These are phyloP conservation scores for Coffea eugenioides DNA, from an alignment of 257 asterid species.

Conservation along the genomic window DNA sequence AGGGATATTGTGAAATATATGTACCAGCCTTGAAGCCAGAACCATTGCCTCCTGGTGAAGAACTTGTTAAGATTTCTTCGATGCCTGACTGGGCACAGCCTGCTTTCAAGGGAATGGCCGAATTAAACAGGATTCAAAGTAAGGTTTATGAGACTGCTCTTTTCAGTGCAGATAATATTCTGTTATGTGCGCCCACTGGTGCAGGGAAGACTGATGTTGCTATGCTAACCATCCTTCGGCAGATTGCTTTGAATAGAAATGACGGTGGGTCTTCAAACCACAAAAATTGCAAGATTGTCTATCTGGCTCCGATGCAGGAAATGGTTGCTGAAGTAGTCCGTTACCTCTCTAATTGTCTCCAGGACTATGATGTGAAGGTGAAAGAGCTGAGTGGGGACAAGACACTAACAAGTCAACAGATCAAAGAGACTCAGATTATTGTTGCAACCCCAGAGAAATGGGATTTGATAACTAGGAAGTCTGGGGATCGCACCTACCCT, in stretches of 20 bases:
- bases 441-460: conserved; percentile 50
- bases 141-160: conserved; percentile 46
- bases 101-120: conserved; percentile 41
- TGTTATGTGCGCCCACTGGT: conserved; percentile 50
- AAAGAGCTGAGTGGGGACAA: conserved; percentile 48
- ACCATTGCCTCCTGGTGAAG: conserved; percentile 32
- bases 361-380: conserved; percentile 38
- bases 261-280: conserved; percentile 33
- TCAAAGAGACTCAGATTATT: conserved; percentile 47
- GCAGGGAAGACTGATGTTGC: conserved; percentile 52
- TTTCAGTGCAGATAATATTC: conserved; percentile 35
- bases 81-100: conserved; percentile 49
- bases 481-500: conserved; percentile 48
- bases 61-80: conserved; percentile 31
- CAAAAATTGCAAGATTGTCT: conserved; percentile 38
- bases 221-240: conserved; percentile 44
- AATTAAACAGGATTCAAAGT: conserved; percentile 42
- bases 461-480: conserved; percentile 45
- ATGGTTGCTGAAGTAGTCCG: conserved; percentile 46
- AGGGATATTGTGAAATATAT: conserved; percentile 43
- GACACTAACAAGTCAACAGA: conserved; percentile 41
- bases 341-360: conserved; percentile 37
- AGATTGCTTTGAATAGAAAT: conserved; percentile 34
- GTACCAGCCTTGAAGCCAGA: conserved; percentile 40
- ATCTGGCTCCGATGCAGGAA: conserved; percentile 51